These are phyloP conservation scores for Ceratocystis harringtonii DNA, from an alignment of 2,329 filamentous ascomycete genomes.

Conservation along the genomic window DNA sequence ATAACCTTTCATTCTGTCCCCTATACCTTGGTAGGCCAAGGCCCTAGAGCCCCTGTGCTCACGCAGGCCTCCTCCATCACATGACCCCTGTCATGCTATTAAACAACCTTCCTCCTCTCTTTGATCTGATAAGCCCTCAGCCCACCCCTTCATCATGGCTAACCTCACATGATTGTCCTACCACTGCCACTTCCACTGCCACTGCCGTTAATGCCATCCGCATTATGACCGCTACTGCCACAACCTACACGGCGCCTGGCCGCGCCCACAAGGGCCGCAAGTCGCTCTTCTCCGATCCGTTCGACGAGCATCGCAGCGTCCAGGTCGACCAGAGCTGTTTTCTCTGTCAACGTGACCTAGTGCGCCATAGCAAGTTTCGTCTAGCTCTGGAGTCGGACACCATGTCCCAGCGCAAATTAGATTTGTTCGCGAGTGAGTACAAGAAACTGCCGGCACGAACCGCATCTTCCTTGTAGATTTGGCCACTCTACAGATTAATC, in stretches of 20 bases:
- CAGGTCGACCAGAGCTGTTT: conserved; percentile 17
- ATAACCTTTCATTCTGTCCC: no score
- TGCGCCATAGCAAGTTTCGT: conserved; percentile 12
- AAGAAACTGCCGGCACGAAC: neutral
- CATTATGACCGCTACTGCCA: neutral
- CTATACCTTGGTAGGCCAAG: no score
- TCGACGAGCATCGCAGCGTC: conserved; percentile 15
- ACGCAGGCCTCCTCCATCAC: neutral
- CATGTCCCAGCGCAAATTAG: neutral
- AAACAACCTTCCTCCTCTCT: neutral
- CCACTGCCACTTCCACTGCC: neutral
- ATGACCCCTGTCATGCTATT: neutral
- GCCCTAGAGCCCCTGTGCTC: neutral
- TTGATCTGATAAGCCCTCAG: conserved; percentile 6
- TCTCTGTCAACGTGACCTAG: conserved; percentile 13
- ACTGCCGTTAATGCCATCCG: neutral
- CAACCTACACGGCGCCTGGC: neutral
- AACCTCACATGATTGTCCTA: neutral
- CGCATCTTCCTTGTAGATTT: no score
- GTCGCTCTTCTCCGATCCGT: conserved; percentile 12
- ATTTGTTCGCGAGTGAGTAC: conserved; percentile 13
- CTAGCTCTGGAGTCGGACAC: conserved; percentile 8
- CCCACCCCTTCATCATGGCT: neutral
- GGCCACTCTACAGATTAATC: no score
- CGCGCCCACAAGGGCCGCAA: conserved; percentile 8